Evolutionary conservation across 2,329 filamentous ascomycete genomes (phyloP).

Genomic region (Juglanconis juglandina): DNA sequence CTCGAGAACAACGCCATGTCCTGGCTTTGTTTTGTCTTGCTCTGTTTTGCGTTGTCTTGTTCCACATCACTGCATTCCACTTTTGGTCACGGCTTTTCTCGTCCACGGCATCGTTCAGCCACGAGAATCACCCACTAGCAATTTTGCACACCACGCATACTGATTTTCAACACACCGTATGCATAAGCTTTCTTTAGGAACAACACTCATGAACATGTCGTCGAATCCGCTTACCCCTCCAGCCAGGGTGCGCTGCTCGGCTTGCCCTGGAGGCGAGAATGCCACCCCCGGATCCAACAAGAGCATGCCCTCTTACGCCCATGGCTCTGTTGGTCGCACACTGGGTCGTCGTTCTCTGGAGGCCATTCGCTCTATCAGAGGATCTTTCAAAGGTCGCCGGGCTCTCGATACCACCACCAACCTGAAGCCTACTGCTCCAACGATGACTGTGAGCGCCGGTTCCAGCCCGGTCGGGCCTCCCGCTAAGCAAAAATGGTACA

Average conservation of each 20-base stretch:
- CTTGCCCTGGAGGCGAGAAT: slow-evolving; percentile 12
- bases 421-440: neutral
- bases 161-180: neutral
- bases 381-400: neutral
- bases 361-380: slow-evolving; percentile 10
- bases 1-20: too few species aligned
- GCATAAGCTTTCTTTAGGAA: neutral
- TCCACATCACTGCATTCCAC: neutral
- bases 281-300: neutral
- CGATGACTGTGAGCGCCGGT: neutral
- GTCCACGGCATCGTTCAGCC: neutral
- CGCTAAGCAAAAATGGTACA: slow-evolving; percentile 13
- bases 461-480: slow-evolving; percentile 7
- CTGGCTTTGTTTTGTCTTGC: too few species aligned
- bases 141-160: neutral
- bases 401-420: slow-evolving; percentile 11
- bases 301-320: neutral
- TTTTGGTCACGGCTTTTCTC: neutral
- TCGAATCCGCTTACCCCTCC: neutral
- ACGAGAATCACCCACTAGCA: neutral
- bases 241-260: slow-evolving; percentile 3
- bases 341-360: slow-evolving; percentile 11
- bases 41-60: too few species aligned
- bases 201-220: neutral
- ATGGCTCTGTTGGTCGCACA: slow-evolving; percentile 1